Evolutionary conservation across 192 early-diverging fungal species (phyloP).

Genomic region (Backusella macrospora): DNA sequence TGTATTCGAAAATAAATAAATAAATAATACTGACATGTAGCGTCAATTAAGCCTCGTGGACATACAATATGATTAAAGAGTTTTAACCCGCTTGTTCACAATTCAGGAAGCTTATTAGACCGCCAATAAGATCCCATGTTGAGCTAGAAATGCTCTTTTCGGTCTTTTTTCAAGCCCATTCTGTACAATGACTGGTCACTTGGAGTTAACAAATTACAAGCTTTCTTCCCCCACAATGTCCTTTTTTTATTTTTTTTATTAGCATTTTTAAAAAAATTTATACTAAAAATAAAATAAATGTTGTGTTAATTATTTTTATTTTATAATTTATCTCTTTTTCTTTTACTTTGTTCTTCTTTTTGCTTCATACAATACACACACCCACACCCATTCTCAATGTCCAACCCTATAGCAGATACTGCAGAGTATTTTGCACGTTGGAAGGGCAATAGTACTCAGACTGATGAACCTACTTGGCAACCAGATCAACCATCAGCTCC

Average conservation of each 20-base stretch:
- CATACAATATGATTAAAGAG: neutral
- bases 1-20: neutral
- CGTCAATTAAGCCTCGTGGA: neutral
- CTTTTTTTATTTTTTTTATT: neutral
- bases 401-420: constrained; percentile 36
- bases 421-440: constrained; percentile 32
- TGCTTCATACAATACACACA: neutral
- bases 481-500: neutral
- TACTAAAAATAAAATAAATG: constrained; percentile 20
- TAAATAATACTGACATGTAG: neutral
- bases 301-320: constrained; percentile 17
- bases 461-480: constrained; percentile 6
- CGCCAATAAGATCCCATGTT: neutral
- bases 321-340: constrained; percentile 12
- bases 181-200: constrained; percentile 9
- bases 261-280: constrained; percentile 4
- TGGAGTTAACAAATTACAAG: neutral
- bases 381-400: no score
- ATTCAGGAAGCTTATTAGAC: neutral
- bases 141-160: neutral
- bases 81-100: neutral
- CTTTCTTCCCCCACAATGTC: neutral
- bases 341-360: constrained; percentile 7
- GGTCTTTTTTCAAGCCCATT: neutral
- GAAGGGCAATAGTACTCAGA: constrained; percentile 1